phyloP scores from a whole-genome alignment of 176 grass and related monocot genomes.

The Areca catechu region DNA sequence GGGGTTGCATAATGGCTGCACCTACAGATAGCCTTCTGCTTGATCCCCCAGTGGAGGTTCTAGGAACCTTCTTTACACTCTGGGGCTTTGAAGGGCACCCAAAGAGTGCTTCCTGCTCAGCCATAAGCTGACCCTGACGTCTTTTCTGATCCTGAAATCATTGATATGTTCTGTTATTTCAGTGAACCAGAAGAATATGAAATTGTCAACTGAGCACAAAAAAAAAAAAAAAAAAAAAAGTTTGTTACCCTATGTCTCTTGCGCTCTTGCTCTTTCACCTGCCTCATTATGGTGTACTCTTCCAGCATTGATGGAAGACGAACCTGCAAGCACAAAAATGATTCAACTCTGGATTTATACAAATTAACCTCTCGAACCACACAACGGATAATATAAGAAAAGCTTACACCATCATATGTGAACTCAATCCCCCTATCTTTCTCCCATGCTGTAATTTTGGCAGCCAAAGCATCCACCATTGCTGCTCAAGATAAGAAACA shows the following conservation, averaged over 20 bases:
- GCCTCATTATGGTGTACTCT: conserved; percentile 43
- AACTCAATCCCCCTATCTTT: conserved; percentile 50
- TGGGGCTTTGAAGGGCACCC: conserved; percentile 58
- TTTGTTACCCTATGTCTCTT: conserved; percentile 59
- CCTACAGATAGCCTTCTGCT: conserved; percentile 57
- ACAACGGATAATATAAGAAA: not conserved
- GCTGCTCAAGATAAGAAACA: conserved; percentile 27
- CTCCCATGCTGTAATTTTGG: conserved; percentile 68
- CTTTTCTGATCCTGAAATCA: conserved; percentile 61
- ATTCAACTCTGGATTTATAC: no score
- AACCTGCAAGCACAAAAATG: conserved; percentile 27
- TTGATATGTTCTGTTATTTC: no score
- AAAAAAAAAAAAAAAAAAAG: not conserved
- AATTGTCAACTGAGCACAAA: not conserved
- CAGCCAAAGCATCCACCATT: conserved; percentile 53
- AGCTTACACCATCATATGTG: conserved; percentile 60
- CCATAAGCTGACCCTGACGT: conserved; percentile 55
- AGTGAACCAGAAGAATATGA: no score
- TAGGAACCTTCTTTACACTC: conserved; percentile 41
- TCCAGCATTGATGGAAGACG: conserved; percentile 61
- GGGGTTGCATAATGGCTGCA: conserved; percentile 41
- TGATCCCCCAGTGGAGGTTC: conserved; percentile 27
- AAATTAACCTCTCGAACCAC: not conserved
- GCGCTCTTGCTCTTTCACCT: conserved; percentile 59
- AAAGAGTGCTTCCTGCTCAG: conserved; percentile 57